Percentiles rank a stretch among this genome's conserved stretches.
Evolutionary conservation across 225 moss, liverwort and hornwort species (phyloP).

Genomic region (Pseudisothecium myosuroides): DNA sequence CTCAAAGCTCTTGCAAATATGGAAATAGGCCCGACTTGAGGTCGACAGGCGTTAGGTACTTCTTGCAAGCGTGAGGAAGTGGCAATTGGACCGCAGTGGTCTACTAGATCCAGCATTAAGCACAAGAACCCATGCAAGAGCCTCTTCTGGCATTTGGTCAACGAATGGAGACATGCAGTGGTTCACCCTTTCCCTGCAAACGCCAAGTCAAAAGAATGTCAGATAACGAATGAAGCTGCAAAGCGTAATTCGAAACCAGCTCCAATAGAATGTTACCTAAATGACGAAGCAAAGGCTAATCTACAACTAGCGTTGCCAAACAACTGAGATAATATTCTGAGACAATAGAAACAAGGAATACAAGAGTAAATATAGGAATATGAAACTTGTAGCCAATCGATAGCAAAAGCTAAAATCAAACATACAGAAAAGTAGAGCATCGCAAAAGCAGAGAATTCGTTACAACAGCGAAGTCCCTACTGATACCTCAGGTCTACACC

Average conservation of each 20-base stretch:
- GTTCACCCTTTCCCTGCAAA: not conserved
- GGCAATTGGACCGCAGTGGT: not conserved
- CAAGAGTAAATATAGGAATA: not conserved
- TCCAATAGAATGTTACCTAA: not conserved
- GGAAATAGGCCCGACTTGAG: not conserved
- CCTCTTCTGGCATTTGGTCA: not conserved
- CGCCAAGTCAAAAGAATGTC: not conserved
- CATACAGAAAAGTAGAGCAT: not conserved
- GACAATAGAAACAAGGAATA: not conserved
- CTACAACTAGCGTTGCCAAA: not conserved
- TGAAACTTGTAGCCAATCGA: not conserved
- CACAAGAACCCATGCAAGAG: not conserved
- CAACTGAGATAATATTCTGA: not conserved
- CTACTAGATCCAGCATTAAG: not conserved
- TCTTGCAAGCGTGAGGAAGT: not conserved
- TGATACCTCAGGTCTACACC: not conserved
- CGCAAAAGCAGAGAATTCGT: not conserved
- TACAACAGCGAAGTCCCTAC: not conserved
- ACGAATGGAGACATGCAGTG: not conserved
- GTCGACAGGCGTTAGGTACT: not conserved
- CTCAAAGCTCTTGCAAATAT: not conserved
- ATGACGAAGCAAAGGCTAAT: not conserved
- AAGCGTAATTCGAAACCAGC: not conserved
- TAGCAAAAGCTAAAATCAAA: not conserved
- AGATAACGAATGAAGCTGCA: not conserved